A percentile compares a stretch with the other conserved stretches of the same genome.
Evolutionary conservation across 1,284 basidiomycete species (phyloP).

Genomic region (Porphyrellus sp.): DNA sequence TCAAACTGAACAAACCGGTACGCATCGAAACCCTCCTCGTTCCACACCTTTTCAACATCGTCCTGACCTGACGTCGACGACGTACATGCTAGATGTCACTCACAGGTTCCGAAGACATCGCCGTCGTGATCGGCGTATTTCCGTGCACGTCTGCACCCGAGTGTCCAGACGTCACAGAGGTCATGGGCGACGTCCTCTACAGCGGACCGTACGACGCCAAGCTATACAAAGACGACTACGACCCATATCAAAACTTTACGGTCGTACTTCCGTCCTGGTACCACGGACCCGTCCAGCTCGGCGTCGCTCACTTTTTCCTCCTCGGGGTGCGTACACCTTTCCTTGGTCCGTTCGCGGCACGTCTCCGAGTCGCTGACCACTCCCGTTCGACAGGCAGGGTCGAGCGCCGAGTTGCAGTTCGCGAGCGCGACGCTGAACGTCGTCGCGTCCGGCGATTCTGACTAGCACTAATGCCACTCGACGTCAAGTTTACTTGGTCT

Average conservation of each 20-base stretch:
- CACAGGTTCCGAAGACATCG: constrained; percentile 40
- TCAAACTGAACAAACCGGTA: constrained; percentile 49
- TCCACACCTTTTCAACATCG: too few relatives aligned
- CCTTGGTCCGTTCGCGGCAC: not conserved
- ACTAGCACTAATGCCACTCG: too few relatives aligned
- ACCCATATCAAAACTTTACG: constrained; percentile 51
- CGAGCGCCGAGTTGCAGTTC: not conserved
- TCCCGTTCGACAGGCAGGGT: constrained; percentile 3
- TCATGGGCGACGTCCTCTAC: constrained; percentile 46
- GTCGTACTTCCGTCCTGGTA: constrained; percentile 41
- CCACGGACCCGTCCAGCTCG: constrained; percentile 39
- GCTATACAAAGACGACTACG: constrained; percentile 15
- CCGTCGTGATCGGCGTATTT: constrained; percentile 43
- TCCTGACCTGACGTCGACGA: constrained; percentile 19
- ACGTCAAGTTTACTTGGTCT: too few relatives aligned
- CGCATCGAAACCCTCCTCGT: constrained; percentile 13
- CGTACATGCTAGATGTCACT: constrained; percentile 35
- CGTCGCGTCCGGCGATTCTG: not conserved
- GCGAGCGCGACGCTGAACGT: constrained; percentile 2
- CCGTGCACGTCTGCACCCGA: constrained; percentile 30
- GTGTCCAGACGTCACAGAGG: constrained; percentile 27
- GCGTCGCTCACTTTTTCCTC: constrained; percentile 35
- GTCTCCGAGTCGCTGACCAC: too few relatives aligned
- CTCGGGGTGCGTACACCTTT: constrained; percentile 7
- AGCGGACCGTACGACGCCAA: constrained; percentile 43